Evolutionary conservation across 257 asterid genomes (phyloP).

Genomic region (Voacanga thouarsii): DNA sequence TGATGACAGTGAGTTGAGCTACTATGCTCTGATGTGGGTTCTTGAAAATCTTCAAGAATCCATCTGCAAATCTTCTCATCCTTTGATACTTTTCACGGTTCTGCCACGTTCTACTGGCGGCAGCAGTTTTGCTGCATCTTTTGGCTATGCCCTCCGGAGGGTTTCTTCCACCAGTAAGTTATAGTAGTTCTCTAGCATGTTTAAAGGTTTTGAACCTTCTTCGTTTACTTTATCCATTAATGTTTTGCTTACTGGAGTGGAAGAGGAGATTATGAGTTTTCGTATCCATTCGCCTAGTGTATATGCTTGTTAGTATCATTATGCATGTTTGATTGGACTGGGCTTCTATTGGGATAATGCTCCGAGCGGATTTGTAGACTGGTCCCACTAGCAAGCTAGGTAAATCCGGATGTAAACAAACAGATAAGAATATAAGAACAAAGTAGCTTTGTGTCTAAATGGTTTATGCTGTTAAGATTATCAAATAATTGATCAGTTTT

Average conservation of each 20-base stretch:
- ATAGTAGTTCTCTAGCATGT: not conserved
- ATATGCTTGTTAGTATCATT: not conserved
- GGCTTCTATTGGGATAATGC: too few species aligned
- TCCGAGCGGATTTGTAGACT: too few species aligned
- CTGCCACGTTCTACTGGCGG: constrained; percentile 29
- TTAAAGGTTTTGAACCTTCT: not conserved
- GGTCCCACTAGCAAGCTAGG: too few species aligned
- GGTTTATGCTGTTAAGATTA: too few species aligned
- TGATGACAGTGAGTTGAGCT: constrained; percentile 55
- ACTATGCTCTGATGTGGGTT: constrained; percentile 52
- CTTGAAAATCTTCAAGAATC: constrained; percentile 39
- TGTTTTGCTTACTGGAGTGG: not conserved
- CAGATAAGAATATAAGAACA: too few species aligned
- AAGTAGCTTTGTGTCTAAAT: too few species aligned
- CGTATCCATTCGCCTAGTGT: not conserved
- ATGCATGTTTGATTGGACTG: too few species aligned
- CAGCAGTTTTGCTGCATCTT: constrained; percentile 12
- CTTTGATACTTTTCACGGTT: constrained; percentile 44
- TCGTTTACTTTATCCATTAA: not conserved
- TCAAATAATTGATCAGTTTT: too few species aligned
- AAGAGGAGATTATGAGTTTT: not conserved
- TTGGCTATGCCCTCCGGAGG: constrained; percentile 16
- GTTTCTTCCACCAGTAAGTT: constrained; percentile 18
- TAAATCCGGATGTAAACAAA: too few species aligned
- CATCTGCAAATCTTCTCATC: constrained; percentile 22